phyloP scores from a whole-genome alignment of 768 basidiomycete genomes.

The Mycena metata region DNA sequence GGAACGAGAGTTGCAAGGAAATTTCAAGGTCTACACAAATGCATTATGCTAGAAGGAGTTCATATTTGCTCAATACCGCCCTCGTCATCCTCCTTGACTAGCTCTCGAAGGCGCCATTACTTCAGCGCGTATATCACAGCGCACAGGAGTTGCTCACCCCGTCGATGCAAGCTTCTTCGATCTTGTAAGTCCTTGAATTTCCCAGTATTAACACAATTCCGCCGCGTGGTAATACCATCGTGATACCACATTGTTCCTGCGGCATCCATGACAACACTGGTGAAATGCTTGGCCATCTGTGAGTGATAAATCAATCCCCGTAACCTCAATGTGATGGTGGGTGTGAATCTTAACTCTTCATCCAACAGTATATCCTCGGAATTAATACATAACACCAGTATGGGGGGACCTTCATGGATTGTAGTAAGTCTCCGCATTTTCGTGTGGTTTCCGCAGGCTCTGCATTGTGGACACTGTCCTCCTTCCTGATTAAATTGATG shows the following conservation, averaged over 20 bases:
- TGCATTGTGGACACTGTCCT: no score
- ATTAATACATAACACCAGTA: no score
- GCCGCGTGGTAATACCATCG: background rate
- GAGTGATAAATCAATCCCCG: conserved; percentile 18
- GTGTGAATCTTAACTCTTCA: no score
- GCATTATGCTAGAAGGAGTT: background rate
- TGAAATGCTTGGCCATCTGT: background rate
- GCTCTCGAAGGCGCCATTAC: no score
- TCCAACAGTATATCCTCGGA: no score
- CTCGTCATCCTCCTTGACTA: background rate
- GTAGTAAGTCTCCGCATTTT: no score
- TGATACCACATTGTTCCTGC: conserved; percentile 5
- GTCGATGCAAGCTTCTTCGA: background rate
- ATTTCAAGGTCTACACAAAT: no score
- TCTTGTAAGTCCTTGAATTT: background rate
- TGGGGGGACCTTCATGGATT: no score
- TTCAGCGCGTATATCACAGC: conserved; percentile 1
- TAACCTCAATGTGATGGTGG: background rate
- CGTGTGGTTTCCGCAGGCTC: no score
- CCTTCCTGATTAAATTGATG: no score
- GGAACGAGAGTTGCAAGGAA: no score
- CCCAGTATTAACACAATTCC: background rate
- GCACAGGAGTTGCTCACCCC: background rate
- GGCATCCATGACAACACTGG: background rate
- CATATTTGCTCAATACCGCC: background rate